Conservation (phyloP, 768 basidiomycete species). For the Leucogyrophana mollusca region DNA sequence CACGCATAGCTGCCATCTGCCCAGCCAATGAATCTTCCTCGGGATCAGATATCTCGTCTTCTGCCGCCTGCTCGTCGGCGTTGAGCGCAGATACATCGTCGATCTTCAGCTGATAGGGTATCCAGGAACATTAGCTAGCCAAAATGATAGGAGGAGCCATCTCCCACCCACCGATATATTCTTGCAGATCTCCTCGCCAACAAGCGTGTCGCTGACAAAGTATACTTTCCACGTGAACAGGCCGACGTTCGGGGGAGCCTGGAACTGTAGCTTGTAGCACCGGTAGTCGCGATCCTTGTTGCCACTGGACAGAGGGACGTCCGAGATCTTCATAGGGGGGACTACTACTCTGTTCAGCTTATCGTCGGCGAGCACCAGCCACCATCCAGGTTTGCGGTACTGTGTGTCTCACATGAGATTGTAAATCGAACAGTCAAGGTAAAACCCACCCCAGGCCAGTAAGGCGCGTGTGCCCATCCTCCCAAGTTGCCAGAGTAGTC, state of each 20-base stretch:
- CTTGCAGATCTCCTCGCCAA: slow-evolving; percentile 72
- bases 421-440: not conserved
- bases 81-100: slow-evolving; percentile 64
- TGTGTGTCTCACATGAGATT: slow-evolving; percentile 26
- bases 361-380: slow-evolving; percentile 86
- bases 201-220: slow-evolving; percentile 84
- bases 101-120: slow-evolving; percentile 75
- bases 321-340: slow-evolving; percentile 78
- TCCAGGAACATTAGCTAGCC: slow-evolving; percentile 9
- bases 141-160: not conserved
- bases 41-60: slow-evolving; percentile 97
- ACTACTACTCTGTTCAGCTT: slow-evolving; percentile 85
- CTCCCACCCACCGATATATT: slow-evolving; percentile 64
- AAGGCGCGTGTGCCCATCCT: slow-evolving; percentile 84
- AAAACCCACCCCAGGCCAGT: slow-evolving; percentile 79
- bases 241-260: slow-evolving; percentile 83
- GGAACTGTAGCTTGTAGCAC: slow-evolving; percentile 90
- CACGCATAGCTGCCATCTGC: slow-evolving; percentile 97
- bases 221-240: slow-evolving; percentile 88
- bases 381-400: slow-evolving; percentile 91
- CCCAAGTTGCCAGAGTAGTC: slow-evolving; percentile 47
- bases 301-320: slow-evolving; percentile 65
- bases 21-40: slow-evolving; percentile 96
- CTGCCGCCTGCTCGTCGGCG: slow-evolving; percentile 58
- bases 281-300: slow-evolving; percentile 60